A percentile compares a stretch with the other conserved stretches of the same genome.
Evolutionary conservation across 768 basidiomycete species (phyloP).

Genomic region (Leccinellum rugosiceps): DNA sequence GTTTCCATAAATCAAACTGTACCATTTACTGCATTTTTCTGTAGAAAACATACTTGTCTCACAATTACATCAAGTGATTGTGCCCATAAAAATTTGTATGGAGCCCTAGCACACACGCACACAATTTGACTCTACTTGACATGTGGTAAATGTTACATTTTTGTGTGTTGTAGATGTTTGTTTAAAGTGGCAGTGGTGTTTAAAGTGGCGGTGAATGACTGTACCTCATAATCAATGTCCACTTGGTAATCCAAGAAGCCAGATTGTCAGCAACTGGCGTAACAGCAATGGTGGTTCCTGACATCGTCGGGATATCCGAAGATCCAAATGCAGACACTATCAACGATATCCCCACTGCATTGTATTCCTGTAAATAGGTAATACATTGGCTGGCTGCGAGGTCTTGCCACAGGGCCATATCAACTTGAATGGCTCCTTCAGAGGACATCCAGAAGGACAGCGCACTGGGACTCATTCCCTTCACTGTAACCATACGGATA

Average conservation of each 20-base stretch:
- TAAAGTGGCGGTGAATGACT: too few species aligned
- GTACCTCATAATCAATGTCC: slow-evolving; percentile 48
- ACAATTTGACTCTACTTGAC: too few species aligned
- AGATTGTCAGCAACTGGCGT: slow-evolving; percentile 39
- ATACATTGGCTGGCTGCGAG: slow-evolving; percentile 37
- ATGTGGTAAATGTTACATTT: too few species aligned
- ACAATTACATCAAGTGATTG: too few species aligned
- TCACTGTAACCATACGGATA: background rate
- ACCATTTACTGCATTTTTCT: too few species aligned
- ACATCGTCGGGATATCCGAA: slow-evolving; percentile 36
- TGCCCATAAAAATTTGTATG: too few species aligned
- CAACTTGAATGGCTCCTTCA: slow-evolving; percentile 38
- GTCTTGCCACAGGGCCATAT: slow-evolving; percentile 44
- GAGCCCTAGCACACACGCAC: too few species aligned
- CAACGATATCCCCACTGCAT: slow-evolving; percentile 52
- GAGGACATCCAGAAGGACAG: slow-evolving; percentile 40
- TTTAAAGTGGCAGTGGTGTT: too few species aligned
- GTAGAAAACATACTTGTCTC: too few species aligned
- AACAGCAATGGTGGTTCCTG: slow-evolving; percentile 36
- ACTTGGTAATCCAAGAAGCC: slow-evolving; percentile 46
- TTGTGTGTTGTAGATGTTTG: too few species aligned
- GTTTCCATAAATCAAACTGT: too few species aligned
- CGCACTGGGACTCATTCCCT: slow-evolving; percentile 18
- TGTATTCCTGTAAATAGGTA: slow-evolving; percentile 46
- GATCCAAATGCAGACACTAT: slow-evolving; percentile 55